phyloP scores from a whole-genome alignment of 352 stramenopile genomes.

The Peronospora belbahrii region DNA sequence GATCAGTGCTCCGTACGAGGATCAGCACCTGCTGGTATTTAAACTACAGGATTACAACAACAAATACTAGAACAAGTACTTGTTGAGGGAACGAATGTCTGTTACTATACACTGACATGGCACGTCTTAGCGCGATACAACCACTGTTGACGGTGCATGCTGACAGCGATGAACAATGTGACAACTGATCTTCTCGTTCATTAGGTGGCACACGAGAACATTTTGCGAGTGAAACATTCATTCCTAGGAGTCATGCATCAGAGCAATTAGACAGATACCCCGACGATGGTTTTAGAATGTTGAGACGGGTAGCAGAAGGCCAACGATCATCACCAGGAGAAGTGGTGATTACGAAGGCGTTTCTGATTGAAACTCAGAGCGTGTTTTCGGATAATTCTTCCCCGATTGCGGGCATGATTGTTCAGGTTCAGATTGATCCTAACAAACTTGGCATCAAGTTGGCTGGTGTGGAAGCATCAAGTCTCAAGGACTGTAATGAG shows the following conservation, averaged over 20 bases:
- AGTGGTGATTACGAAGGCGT: conserved; percentile 49
- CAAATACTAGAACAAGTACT: conserved; percentile 32
- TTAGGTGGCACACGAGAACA: background rate
- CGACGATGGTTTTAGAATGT: conserved; percentile 49
- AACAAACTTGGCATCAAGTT: conserved; percentile 27
- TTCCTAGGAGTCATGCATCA: background rate
- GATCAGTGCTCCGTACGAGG: conserved; percentile 32
- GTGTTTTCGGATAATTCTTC: conserved; percentile 5
- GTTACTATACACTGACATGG: conserved; percentile 25
- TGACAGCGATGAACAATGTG: background rate
- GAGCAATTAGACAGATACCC: conserved; percentile 3
- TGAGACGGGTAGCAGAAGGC: conserved; percentile 43
- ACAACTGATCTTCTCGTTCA: background rate
- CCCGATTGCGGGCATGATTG: conserved; percentile 4
- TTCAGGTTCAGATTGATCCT: conserved; percentile 20
- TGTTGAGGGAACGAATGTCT: conserved; percentile 1
- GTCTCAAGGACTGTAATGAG: conserved; percentile 52
- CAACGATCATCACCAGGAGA: conserved; percentile 49
- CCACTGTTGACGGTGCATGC: conserved; percentile 14
- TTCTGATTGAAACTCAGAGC: conserved; percentile 59
- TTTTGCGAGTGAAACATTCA: background rate
- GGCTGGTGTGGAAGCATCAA: conserved; percentile 29
- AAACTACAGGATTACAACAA: conserved; percentile 36
- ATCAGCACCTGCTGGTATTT: conserved; percentile 39
- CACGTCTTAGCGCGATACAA: conserved; percentile 24